These are phyloP conservation scores for Zygoascus sp. DNA, from an alignment of 1,139 yeast genomes.

Conservation along the genomic window DNA sequence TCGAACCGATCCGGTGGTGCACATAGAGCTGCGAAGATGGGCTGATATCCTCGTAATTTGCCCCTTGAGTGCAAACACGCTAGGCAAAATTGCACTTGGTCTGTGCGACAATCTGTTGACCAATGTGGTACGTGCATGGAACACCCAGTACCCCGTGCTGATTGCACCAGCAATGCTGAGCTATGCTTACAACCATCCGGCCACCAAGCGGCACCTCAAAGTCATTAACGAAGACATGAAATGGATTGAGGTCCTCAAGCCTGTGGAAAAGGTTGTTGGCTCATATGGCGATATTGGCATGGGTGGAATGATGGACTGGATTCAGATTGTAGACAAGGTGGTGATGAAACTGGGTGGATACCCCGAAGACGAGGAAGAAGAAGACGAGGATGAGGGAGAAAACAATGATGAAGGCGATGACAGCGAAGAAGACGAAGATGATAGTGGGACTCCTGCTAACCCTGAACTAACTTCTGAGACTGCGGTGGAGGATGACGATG, in stretches of 20 bases:
- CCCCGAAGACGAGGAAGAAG: constrained; percentile 81
- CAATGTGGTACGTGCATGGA: constrained; percentile 89
- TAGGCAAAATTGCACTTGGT: constrained; percentile 86
- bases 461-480: neutral
- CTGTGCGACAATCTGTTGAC: constrained; percentile 85
- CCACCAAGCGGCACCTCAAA: constrained; percentile 75
- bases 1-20: constrained; percentile 86
- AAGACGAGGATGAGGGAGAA: constrained; percentile 60
- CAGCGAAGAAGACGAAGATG: constrained; percentile 39
- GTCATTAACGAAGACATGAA: constrained; percentile 82
- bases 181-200: constrained; percentile 80
- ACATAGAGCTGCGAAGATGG: constrained; percentile 91
- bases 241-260: constrained; percentile 83
- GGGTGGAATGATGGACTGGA: constrained; percentile 98
- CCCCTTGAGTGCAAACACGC: constrained; percentile 84
- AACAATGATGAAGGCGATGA: constrained; percentile 38
- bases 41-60: constrained; percentile 87
- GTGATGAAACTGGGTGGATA: constrained; percentile 84
- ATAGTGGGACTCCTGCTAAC: constrained; percentile 31
- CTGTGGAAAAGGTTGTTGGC: constrained; percentile 89
- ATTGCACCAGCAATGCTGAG: constrained; percentile 95
- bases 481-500: constrained; percentile 16
- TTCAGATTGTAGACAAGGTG: constrained; percentile 81
- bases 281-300: constrained; percentile 91
- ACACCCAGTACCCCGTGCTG: constrained; percentile 77